These are phyloP conservation scores for Nepenthes alata DNA, from an alignment of 179 eudicot species.

Conservation along the genomic window DNA sequence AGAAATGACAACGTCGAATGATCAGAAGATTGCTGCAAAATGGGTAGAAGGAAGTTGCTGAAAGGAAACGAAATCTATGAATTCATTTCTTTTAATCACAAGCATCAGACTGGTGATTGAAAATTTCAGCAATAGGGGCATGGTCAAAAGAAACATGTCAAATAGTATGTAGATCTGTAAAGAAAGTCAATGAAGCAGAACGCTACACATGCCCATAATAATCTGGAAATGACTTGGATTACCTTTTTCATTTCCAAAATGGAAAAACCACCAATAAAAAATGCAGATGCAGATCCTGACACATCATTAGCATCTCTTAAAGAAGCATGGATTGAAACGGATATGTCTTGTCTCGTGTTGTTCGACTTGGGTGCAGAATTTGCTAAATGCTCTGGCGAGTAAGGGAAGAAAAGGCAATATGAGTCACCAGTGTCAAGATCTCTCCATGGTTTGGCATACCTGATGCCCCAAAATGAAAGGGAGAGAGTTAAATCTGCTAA, in stretches of 20 bases:
- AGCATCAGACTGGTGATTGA: neutral
- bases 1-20: no score
- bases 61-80: no score
- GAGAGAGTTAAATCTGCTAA: neutral
- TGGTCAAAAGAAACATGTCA: no score
- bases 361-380: constrained; percentile 25
- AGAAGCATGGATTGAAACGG: constrained; percentile 42
- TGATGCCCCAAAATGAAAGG: constrained; percentile 11
- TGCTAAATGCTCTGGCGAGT: constrained; percentile 61
- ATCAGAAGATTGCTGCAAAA: no score
- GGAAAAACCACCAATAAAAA: constrained; percentile 66
- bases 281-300: constrained; percentile 65
- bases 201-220: no score
- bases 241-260: constrained; percentile 52
- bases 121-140: no score
- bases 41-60: no score
- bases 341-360: constrained; percentile 25
- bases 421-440: constrained; percentile 53
- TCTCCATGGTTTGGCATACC: constrained; percentile 59
- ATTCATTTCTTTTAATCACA: neutral
- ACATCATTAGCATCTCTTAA: constrained; percentile 34
- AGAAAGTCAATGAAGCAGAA: no score
- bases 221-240: neutral
- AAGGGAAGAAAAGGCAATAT: constrained; percentile 71
- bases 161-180: no score